Conservation (phyloP, 371 early-diverging fungal genomes). For the Nematocida major region DNA sequence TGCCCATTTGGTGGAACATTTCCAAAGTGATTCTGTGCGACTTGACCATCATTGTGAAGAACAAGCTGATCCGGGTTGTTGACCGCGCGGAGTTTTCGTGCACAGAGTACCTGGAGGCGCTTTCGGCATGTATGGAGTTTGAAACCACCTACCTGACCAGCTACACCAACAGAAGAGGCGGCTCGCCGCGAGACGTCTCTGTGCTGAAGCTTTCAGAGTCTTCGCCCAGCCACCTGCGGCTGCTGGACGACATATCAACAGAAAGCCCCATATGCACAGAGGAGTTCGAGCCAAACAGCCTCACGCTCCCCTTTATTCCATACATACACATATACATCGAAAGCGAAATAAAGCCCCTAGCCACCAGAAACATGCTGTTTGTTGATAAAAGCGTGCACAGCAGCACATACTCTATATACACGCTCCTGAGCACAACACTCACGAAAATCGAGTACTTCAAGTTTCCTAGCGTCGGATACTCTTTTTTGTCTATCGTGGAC, state of each 20-base stretch:
- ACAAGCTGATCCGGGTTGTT: conserved; percentile 21
- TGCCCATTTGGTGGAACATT: conserved; percentile 52
- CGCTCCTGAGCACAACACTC: background rate
- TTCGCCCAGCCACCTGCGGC: conserved; percentile 18
- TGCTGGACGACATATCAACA: conserved; percentile 44
- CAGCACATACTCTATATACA: conserved; percentile 34
- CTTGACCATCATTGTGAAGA: conserved; percentile 36
- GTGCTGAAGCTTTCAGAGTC: conserved; percentile 18
- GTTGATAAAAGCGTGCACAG: background rate
- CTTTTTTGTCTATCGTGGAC: conserved; percentile 35
- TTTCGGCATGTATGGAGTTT: conserved; percentile 34
- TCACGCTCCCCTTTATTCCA: conserved; percentile 35
- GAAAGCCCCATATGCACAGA: conserved; percentile 29
- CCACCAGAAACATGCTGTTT: background rate
- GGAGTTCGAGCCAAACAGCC: conserved; percentile 22
- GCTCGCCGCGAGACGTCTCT: background rate
- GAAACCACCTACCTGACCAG: conserved; percentile 19
- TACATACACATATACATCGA: conserved; percentile 36
- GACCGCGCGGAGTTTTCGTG: conserved; percentile 8
- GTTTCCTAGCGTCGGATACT: conserved; percentile 33
- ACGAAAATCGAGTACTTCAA: conserved; percentile 40
- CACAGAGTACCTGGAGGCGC: conserved; percentile 10
- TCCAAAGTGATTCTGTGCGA: conserved; percentile 42
- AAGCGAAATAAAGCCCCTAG: background rate
- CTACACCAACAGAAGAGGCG: background rate